Percentiles rank a stretch among this genome's conserved stretches.
phyloP scores from a whole-genome alignment of 495 filamentous ascomycete genomes.

The Eremomyces bilateralis region DNA sequence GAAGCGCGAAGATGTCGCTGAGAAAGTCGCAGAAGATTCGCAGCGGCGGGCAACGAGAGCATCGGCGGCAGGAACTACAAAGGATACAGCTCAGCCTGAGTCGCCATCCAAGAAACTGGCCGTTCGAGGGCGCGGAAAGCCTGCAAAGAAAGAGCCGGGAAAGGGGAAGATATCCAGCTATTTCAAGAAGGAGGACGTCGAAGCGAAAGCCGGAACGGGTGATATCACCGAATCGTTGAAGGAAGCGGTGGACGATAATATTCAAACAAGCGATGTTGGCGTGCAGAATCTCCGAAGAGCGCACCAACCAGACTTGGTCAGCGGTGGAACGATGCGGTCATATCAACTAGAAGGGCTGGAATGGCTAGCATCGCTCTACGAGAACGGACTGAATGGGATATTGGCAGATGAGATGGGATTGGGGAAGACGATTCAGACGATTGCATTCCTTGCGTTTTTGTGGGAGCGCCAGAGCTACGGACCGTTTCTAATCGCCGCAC shows the following conservation, averaged over 20 bases:
- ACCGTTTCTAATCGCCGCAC: constrained; percentile 76
- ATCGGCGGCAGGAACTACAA: constrained; percentile 5
- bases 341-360: constrained; percentile 91
- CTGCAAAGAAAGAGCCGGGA: constrained; percentile 15
- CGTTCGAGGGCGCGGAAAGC: constrained; percentile 7
- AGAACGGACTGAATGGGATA: constrained; percentile 90
- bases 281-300: constrained; percentile 61
- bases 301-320: constrained; percentile 63
- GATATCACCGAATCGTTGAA: constrained; percentile 31
- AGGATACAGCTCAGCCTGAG: constrained; percentile 5
- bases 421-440: constrained; percentile 89
- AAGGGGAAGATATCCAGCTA: constrained; percentile 29
- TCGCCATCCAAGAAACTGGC: constrained; percentile 4
- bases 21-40: constrained; percentile 16
- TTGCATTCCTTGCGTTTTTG: constrained; percentile 71
- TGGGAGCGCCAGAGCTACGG: constrained; percentile 71
- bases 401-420: constrained; percentile 95
- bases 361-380: constrained; percentile 69
- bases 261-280: constrained; percentile 42
- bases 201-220: constrained; percentile 27
- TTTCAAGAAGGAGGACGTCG: constrained; percentile 34
- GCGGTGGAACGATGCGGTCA: constrained; percentile 73
- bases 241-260: constrained; percentile 31
- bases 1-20: constrained; percentile 20
- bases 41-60: constrained; percentile 15